Conservation (phyloP, 345 rosid genomes). For the Populus nigra region DNA sequence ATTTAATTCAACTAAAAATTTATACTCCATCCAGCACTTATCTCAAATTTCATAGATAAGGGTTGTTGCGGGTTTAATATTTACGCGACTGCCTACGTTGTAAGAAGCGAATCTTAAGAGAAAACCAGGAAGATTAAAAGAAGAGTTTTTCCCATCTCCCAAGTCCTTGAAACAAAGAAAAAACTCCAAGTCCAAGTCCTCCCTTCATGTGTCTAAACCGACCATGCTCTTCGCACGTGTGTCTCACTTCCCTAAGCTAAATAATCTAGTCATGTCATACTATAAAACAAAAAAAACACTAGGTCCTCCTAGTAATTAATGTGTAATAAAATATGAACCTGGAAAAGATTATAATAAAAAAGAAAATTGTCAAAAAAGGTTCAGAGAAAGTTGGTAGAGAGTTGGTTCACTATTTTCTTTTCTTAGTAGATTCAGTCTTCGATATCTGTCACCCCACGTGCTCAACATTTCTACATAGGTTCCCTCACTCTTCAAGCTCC, state of each 20-base stretch:
- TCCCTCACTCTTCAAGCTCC: neutral
- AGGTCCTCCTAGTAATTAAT: neutral
- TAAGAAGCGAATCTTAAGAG: neutral
- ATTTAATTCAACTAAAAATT: too few species aligned
- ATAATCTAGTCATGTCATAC: neutral
- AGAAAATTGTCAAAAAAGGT: neutral
- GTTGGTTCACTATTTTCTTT: neutral
- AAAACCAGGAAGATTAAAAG: neutral
- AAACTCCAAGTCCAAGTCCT: neutral
- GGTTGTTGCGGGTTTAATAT: too few species aligned
- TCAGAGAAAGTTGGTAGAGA: neutral
- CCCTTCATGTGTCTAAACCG: conserved; percentile 1
- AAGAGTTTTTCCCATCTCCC: neutral
- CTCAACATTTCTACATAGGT: neutral
- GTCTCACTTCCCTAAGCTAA: conserved; percentile 4
- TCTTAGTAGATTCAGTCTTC: conserved; percentile 1
- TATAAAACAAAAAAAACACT: neutral
- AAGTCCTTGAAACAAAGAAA: neutral
- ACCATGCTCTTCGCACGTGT: conserved; percentile 9
- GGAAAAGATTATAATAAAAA: neutral
- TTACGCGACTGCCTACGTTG: too few species aligned
- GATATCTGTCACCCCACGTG: neutral
- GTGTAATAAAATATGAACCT: neutral
- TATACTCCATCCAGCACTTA: too few species aligned
- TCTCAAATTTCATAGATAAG: neutral